Conservation (phyloP, 345 rosid genomes). For the Gossypium stocksii region DNA sequence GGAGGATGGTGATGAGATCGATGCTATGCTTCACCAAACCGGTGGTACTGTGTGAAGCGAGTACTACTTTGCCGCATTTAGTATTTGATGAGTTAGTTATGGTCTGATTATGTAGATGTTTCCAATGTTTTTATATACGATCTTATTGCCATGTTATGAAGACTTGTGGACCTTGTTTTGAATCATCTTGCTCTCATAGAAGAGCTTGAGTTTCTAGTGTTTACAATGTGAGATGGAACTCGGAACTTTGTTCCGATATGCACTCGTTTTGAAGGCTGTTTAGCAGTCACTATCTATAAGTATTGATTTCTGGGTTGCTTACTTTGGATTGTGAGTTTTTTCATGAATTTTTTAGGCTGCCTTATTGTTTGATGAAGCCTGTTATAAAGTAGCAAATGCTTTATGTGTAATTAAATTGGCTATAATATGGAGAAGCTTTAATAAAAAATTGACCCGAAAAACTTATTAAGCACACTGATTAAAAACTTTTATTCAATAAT, state of each 20-base stretch:
- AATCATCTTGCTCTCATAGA: background rate
- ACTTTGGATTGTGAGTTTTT: background rate
- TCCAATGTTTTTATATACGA: too few species aligned
- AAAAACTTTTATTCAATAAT: too few species aligned
- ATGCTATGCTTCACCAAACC: constrained; percentile 87
- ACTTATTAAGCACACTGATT: too few species aligned
- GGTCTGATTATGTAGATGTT: constrained; percentile 1
- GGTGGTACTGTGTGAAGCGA: constrained; percentile 41
- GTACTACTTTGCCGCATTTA: background rate
- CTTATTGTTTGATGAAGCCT: too few species aligned
- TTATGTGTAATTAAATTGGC: too few species aligned
- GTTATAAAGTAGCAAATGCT: too few species aligned
- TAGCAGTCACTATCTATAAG: background rate
- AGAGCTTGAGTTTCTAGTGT: background rate
- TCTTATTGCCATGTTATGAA: background rate
- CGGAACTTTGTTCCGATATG: background rate
- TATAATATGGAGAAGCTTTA: too few species aligned
- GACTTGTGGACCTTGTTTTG: background rate
- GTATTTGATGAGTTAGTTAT: background rate
- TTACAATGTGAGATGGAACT: background rate
- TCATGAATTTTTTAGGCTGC: too few species aligned
- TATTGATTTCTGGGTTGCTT: background rate
- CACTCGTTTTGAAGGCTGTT: background rate
- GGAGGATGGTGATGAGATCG: constrained; percentile 93
- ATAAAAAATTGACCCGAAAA: too few species aligned